Evolutionary conservation across 1,139 yeast genomes (phyloP), one percentile per base, ranked within the genome.

Genomic region (Diutina pseudorugosa): DNA sequence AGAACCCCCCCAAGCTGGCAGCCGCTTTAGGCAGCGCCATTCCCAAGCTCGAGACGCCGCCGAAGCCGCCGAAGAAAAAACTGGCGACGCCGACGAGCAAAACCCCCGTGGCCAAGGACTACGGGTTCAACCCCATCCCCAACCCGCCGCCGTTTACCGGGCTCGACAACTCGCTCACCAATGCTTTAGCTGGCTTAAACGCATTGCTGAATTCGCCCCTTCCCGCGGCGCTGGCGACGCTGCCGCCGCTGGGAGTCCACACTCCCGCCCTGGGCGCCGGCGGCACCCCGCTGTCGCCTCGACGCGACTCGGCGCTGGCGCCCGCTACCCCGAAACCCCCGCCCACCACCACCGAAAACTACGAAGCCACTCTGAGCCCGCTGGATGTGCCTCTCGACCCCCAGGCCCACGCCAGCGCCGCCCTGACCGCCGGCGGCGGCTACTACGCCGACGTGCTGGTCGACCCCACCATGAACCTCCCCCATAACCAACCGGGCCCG

Each of bases 1-100:
- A 82, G 65, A 73, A 73, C 58, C 77, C 78, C 8, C 80, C 83
- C 4, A 76, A 76, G 57, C 70, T 75, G 51, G 73, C 72, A 3
- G 66, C 53, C n/a, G 53, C 54, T n/a, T n/a, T 51, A 25, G 50
- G 52, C 33, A 54, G 53, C n/a, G 16, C 49, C 36, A 45, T 45
- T 23, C 49, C 49, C 20, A 45, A 45, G 11, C 27, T 45, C 6
- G 49, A 45, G 18, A 27, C 49, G 12, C 49, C 40, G 9, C 23
- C 21, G 8, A 27, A 25, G 21, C 36, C 36, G 23, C 49, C 49
- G 4, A n/a, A n/a, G 47, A 45, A 45, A 18, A 45, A 45, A n/a
- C 23, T 27, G 49, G 18, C 49, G 41, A 44, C 47, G 33, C 47
- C 47, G 1, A 23, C 33, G 33, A 20, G 25, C 21, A 45, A 25